phyloP scores from a whole-genome alignment of 2,329 filamentous ascomycete species.

The Huntiella omanensis region DNA sequence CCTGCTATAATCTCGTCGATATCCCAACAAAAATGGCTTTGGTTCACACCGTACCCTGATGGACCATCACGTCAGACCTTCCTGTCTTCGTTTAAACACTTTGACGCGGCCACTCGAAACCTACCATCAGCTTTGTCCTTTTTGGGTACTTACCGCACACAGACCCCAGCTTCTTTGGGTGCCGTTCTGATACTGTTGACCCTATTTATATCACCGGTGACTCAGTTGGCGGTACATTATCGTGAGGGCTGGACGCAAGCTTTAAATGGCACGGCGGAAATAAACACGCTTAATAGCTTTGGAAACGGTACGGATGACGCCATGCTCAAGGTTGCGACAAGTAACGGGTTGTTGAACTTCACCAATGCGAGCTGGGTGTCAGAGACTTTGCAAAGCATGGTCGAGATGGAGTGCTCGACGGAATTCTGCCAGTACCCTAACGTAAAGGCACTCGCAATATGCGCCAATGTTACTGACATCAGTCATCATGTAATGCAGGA shows the following conservation, averaged over 20 bases:
- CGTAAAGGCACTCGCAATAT: slow-evolving; percentile 14
- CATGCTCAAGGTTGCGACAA: background rate
- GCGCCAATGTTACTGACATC: slow-evolving; percentile 14
- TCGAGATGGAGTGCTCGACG: slow-evolving; percentile 10
- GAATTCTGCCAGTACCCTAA: slow-evolving; percentile 13
- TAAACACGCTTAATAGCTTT: background rate
- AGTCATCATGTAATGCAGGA: slow-evolving; percentile 11
- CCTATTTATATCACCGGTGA: slow-evolving; percentile 12
- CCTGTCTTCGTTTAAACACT: slow-evolving; percentile 15
- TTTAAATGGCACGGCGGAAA: background rate
- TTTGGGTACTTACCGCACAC: slow-evolving; percentile 13
- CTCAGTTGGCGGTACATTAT: slow-evolving; percentile 10
- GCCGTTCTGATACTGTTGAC: slow-evolving; percentile 13
- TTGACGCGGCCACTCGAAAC: slow-evolving; percentile 15
- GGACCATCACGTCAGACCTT: slow-evolving; percentile 10
- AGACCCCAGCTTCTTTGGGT: slow-evolving; percentile 15
- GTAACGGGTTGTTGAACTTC: background rate
- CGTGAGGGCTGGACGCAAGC: background rate
- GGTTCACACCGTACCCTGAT: slow-evolving; percentile 11
- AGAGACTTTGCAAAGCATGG: background rate
- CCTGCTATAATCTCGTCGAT: slow-evolving; percentile 16
- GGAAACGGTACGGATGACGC: background rate
- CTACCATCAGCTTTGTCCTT: slow-evolving; percentile 14
- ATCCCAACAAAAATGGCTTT: slow-evolving; percentile 19
- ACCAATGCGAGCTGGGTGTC: background rate